A percentile compares a stretch with the other conserved stretches of the same genome.
These are phyloP conservation scores for Tulasnella sp. DNA, from an alignment of 768 basidiomycete genomes.

Conservation along the genomic window DNA sequence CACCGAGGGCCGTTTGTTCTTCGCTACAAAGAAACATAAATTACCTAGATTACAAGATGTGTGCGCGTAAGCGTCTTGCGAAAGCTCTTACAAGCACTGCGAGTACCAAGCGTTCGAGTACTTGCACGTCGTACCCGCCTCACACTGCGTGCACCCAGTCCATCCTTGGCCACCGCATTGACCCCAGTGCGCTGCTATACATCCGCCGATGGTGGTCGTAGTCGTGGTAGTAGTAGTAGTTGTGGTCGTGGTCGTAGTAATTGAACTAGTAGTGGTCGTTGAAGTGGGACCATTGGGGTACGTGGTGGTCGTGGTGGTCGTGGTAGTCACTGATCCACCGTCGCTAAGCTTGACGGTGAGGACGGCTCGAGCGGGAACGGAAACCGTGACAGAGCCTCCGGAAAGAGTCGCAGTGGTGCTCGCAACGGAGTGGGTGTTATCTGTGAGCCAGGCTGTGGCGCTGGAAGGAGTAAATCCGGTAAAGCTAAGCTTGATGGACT, in stretches of 20 bases:
- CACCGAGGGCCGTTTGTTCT: no score
- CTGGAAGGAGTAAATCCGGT: background rate
- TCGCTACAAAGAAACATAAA: no score
- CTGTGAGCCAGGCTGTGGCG: background rate
- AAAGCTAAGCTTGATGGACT: background rate
- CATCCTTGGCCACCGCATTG: conserved; percentile 11
- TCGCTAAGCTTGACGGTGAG: background rate
- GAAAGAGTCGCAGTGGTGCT: background rate
- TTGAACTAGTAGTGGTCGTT: background rate
- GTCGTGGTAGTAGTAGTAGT: background rate
- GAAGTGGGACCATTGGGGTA: background rate
- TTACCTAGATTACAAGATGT: no score
- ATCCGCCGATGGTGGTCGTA: background rate
- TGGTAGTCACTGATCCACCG: background rate
- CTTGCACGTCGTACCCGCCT: conserved; percentile 15
- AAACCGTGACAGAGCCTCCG: conserved; percentile 1
- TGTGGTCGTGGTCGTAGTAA: background rate
- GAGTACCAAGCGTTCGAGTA: conserved; percentile 14
- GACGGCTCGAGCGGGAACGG: background rate
- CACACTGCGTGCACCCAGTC: conserved; percentile 10
- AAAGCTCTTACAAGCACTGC: background rate
- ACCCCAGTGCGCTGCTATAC: background rate
- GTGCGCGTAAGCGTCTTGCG: no score
- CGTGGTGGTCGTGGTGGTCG: background rate
- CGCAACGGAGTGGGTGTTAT: background rate